Conservation (phyloP, 306 rosid species). For the Echinosophora koreensis region DNA sequence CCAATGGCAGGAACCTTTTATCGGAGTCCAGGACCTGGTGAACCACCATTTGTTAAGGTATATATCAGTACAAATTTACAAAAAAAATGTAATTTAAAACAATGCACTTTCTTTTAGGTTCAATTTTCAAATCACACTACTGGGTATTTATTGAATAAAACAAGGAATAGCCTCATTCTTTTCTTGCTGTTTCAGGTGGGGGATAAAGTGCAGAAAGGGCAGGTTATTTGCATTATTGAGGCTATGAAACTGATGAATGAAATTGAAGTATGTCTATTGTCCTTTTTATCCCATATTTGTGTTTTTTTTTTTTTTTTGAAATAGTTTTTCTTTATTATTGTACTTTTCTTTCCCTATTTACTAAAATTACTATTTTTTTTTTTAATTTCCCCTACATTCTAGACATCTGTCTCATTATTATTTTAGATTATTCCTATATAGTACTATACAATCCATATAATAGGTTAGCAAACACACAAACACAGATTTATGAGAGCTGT, state of each 20-base stretch:
- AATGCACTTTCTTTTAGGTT: neutral
- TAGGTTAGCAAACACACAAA: constrained; percentile 7
- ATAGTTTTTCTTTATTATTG: neutral
- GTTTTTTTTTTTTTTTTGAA: no score
- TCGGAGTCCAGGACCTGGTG: constrained; percentile 77
- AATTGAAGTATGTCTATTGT: constrained; percentile 71
- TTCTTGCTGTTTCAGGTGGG: constrained; percentile 75
- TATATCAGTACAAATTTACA: constrained; percentile 24
- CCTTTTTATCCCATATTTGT: neutral
- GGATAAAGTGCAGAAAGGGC: constrained; percentile 93
- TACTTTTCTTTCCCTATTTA: constrained; percentile 20
- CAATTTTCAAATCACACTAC: constrained; percentile 12
- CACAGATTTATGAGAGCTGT: neutral
- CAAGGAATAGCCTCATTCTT: constrained; percentile 25
- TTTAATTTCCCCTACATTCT: constrained; percentile 3
- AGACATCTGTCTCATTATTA: constrained; percentile 4
- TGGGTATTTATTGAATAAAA: constrained; percentile 20
- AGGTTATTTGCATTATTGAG: constrained; percentile 86
- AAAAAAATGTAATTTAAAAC: neutral
- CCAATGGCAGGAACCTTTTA: constrained; percentile 99
- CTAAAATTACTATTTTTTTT: neutral
- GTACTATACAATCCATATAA: constrained; percentile 6
- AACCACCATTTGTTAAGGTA: constrained; percentile 92
- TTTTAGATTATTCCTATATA: neutral
- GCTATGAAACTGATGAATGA: constrained; percentile 99